Base-by-base conservation (phyloP, 2,329 filamentous ascomycete species). In the Westerdykella ornata region DNA sequence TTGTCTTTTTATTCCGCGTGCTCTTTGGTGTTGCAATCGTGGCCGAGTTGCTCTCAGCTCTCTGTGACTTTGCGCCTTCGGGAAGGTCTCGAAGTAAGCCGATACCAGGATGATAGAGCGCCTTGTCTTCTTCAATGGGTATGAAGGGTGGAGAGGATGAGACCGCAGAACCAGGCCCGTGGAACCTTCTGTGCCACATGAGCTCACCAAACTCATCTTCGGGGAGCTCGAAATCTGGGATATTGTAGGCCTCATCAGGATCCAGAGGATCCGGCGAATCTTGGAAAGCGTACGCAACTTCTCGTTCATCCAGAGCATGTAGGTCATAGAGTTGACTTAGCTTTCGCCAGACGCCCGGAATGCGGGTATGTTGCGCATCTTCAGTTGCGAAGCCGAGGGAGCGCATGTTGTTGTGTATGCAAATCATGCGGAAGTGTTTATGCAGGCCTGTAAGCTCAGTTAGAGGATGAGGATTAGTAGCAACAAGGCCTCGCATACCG, bases 331-430 rank as follows among this genome's bases (percentile, higher is more conserved):
- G 78, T 26, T 80, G 80, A 22, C 76, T 71, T 9, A 98, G 75
- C 67, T 97, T 97, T 53, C 78, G 75, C 90, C 92, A 97, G 49
- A 98, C 95, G 31, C 85, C 84, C 0, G 86, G 84, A 52, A 95
- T 92, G 44, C 84, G 83, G 31, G 88, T 96, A 69, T 98, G 92
- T 13, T 78, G 76, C 53, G 80, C 72, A 51, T 78, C 54, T 57
- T 84, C 74, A 38, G 83, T 77, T 64, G 88, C 77, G 61, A 85
- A 84, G 57, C 88, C 88, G 65, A 65, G 57, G 2, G 60, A 61
- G 46, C 57, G 53, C 56, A 63, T 56, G 52, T 62, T 54, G 42
- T 54, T 62, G 45, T 64, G 57, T 17, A 66, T 66, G 7, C 52
- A 59, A 18, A 66, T 63, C 53, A 84, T 76, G 14, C 77, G 76